Conservation (phyloP, 345 rosid species). For the Acer saccharum region DNA sequence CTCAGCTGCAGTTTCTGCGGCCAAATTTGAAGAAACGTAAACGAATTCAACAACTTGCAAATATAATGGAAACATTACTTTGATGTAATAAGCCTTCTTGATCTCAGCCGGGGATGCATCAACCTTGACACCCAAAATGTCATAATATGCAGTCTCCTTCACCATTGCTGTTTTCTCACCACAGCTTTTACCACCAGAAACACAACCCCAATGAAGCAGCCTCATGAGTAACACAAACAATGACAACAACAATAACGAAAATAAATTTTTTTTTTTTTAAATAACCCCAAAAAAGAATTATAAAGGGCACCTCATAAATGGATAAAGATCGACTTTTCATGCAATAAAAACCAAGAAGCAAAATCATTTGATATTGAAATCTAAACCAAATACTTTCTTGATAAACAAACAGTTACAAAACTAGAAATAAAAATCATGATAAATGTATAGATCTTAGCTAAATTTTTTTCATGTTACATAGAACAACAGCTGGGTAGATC, state of each 20-base stretch:
- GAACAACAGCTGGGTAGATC: background rate
- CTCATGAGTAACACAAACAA: conserved; percentile 1
- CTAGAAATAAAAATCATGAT: background rate
- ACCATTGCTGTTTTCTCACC: conserved; percentile 42
- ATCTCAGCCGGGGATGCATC: conserved; percentile 78
- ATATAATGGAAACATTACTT: conserved; percentile 44
- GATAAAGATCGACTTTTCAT: conserved; percentile 1
- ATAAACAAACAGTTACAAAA: background rate
- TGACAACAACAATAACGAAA: no score
- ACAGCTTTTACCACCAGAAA: conserved; percentile 9
- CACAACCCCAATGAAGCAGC: conserved; percentile 14
- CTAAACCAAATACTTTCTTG: background rate
- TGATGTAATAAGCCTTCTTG: conserved; percentile 88
- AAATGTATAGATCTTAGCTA: conserved; percentile 13
- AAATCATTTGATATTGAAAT: background rate
- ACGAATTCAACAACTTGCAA: background rate
- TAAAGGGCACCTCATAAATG: conserved; percentile 9
- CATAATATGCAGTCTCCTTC: conserved; percentile 74
- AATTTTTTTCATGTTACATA: background rate
- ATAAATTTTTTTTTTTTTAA: no score
- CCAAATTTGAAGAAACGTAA: background rate
- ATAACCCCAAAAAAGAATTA: background rate
- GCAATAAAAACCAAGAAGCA: background rate
- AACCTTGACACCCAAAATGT: conserved; percentile 64
- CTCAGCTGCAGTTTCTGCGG: no score